phyloP scores from a whole-genome alignment of 768 basidiomycete genomes.

The Phlebiopsis flavidoalba region DNA sequence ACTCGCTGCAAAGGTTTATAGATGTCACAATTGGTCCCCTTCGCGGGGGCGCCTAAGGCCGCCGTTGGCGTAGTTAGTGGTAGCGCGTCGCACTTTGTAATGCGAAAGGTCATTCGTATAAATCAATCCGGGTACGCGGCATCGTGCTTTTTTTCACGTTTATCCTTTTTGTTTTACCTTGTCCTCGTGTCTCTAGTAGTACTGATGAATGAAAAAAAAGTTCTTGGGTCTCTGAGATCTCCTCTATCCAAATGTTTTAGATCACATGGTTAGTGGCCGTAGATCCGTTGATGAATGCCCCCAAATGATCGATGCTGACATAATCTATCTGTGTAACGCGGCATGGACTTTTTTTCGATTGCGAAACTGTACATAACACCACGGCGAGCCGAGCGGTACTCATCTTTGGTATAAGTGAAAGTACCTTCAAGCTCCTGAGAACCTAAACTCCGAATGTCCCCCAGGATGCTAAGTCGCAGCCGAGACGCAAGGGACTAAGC shows the following conservation, averaged over 20 bases:
- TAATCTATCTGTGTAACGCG: not conserved
- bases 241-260: too few species aligned
- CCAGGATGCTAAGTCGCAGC: conserved; percentile 21
- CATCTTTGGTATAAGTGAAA: not conserved
- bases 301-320: too few species aligned
- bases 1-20: too few species aligned
- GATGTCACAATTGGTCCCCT: too few species aligned
- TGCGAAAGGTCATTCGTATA: conserved; percentile 43
- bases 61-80: conserved; percentile 39
- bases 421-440: not conserved
- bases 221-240: too few species aligned
- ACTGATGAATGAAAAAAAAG: too few species aligned
- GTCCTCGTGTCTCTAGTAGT: too few species aligned
- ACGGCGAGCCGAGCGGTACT: not conserved
- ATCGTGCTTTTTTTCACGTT: conserved; percentile 6
- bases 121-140: conserved; percentile 42
- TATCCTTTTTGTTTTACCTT: too few species aligned
- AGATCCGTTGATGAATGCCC: too few species aligned
- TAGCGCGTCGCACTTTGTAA: conserved; percentile 42
- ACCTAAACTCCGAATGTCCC: not conserved
- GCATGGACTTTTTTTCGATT: not conserved
- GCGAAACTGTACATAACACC: not conserved
- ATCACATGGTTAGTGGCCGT: too few species aligned
- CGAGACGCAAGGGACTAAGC: conserved; percentile 18
- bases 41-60: too few species aligned